Base-by-base conservation (phyloP, 441 rosid genomes). In the Syzygium malaccense region DNA sequence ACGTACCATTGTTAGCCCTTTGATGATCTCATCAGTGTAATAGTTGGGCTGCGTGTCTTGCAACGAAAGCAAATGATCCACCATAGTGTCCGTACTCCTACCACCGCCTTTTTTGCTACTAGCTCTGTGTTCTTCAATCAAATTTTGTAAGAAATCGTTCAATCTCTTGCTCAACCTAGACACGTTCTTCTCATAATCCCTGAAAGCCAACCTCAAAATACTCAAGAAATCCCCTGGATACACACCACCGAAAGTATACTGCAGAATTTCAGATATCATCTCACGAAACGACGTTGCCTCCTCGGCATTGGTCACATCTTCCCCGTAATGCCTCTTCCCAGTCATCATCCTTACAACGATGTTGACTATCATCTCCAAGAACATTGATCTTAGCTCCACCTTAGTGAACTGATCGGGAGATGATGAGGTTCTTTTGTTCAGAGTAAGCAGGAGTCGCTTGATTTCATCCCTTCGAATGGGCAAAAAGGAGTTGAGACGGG, bases 341-440 rank as follows among this genome's bases (percentile, higher is more conserved):
- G 87, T 78, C 25, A 89, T 25, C 91, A 89, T 89, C 62, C 87
- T 58, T 79, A 86, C 53, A 85, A 87, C 53, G 41, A 85, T 49
- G 51, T 87, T 89, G 62, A 71, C 85, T 19, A 75, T 87, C 80
- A 89, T 30, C 68, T 87, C 88, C 33, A 26, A 19, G 14, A 89
- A 56, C 62, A 23, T 28, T 8, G 88, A 75, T 23, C 51, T 85
- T 14, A n/a, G 71, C 37, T n/a, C 66, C 8, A 28, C 66, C 32
- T 28, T 60, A 13, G 66, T 60, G 32, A 28, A 60, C 14, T 60
- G 18, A 17, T 60, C 17, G 15, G 17, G 28, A 60, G 28, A 28
- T 60, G 66, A 60, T 14, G 66, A 14, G 32, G 66, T 60, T 28
- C 66, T 60, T 28, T 60, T 60, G 17, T 60, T 28, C 5, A 78